These are phyloP conservation scores for Litchi chinensis DNA, from an alignment of 345 rosid genomes.

Conservation along the genomic window DNA sequence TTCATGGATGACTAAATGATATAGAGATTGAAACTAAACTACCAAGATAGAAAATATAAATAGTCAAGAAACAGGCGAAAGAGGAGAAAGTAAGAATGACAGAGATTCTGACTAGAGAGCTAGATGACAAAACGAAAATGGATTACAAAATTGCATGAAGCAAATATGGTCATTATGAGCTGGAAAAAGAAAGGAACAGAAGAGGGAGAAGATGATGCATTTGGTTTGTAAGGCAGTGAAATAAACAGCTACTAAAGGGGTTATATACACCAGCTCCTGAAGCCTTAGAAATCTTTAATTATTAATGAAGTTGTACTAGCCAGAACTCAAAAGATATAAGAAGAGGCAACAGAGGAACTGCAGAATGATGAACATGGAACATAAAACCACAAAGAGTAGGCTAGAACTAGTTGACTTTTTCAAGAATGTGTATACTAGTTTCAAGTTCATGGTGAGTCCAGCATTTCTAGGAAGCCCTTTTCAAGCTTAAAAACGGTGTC, in stretches of 20 bases:
- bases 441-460: not conserved
- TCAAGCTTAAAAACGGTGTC: not conserved
- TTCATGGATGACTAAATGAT: not conserved
- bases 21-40: not conserved
- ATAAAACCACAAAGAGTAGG: not conserved
- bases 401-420: not conserved
- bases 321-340: not conserved
- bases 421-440: no score
- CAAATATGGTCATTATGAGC: no score
- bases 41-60: not conserved
- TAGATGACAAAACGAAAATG: not conserved
- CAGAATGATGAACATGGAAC: not conserved
- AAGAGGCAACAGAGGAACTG: not conserved
- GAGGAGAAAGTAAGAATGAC: not conserved
- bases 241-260: no score
- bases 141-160: not conserved
- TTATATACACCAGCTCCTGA: not conserved
- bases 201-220: no score
- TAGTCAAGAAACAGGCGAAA: no score
- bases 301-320: not conserved
- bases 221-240: no score
- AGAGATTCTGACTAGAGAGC: not conserved
- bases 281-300: not conserved
- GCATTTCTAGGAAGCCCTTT: not conserved
- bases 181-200: not conserved